These are phyloP conservation scores for Blepharisma undulans DNA, from an alignment of 169 alveolate species.

Conservation along the genomic window DNA sequence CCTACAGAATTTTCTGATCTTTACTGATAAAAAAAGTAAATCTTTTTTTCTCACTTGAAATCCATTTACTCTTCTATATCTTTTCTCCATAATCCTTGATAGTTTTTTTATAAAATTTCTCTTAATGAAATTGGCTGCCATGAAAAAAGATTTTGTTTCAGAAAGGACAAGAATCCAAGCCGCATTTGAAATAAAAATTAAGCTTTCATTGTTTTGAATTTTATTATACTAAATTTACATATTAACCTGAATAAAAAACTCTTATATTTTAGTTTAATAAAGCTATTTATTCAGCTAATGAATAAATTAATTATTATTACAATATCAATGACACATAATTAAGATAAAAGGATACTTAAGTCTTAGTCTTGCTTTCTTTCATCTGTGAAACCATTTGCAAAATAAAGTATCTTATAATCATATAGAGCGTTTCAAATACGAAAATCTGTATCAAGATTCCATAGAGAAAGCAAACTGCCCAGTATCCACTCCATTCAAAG, in stretches of 20 bases:
- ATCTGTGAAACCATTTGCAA: not conserved
- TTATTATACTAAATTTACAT: too few relatives aligned
- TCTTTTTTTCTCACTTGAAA: conserved; percentile 98
- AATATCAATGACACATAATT: too few relatives aligned
- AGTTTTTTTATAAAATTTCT: conserved; percentile 66
- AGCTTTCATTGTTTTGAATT: too few relatives aligned
- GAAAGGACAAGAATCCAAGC: too few relatives aligned
- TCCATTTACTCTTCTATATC: conserved; percentile 95
- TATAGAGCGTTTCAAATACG: not conserved
- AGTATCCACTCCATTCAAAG: conserved; percentile 16
- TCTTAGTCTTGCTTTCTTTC: not conserved
- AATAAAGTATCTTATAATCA: not conserved
- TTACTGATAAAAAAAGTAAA: conserved; percentile 92
- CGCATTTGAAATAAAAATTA: too few relatives aligned
- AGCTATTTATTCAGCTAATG: too few relatives aligned
- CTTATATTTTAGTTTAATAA: too few relatives aligned
- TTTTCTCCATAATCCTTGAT: conserved; percentile 44
- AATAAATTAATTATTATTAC: too few relatives aligned
- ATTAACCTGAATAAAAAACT: too few relatives aligned
- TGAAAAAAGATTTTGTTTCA: too few relatives aligned
- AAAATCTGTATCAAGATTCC: not conserved
- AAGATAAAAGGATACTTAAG: not conserved
- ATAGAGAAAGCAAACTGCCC: not conserved
- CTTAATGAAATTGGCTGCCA: too few relatives aligned
- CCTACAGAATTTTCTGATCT: conserved; percentile 85